Base-by-base conservation (phyloP, 2,329 filamentous ascomycete genomes). In the Scortechinia acanthostroma region DNA sequence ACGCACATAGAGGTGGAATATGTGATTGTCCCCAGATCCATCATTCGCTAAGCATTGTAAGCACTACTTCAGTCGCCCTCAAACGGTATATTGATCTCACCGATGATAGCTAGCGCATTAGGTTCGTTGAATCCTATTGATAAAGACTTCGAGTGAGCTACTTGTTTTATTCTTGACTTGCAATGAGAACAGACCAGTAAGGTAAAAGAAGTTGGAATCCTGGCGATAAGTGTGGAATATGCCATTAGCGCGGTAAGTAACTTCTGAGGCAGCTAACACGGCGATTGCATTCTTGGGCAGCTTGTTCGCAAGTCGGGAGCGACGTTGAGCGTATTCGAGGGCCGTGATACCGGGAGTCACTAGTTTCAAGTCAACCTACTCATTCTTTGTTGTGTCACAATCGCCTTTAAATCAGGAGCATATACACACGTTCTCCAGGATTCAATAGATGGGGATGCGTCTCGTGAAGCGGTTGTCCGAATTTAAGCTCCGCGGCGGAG, bases 201-300 rank as follows among this genome's bases (percentile, higher is more conserved):
- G 59, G 55, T 88, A 88, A 52, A 83, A 76, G 62, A 88, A 88
- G 56, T 88, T 83, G 1, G 84, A 75, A 47, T 88, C 80, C 55
- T 88, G 84, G 56, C 85, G 80, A 54, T 83, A 88, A 50, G 84
- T 77, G 60, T 87, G 82, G 60, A 88, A 88, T 43, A 87, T 84
- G 13, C 81, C 76, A 14, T 80, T 77, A 4, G 83, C 85, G 20
- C 80, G 76, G 54, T 82, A 88, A 54, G 85, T 85, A 43, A 83
- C 63, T 50, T 85, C 76, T 6, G 80, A 72, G 1, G 81, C 77
- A 16, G 79, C 76, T 20, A 88, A 64, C 37, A 88, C 72, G 4
- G 84, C 84, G 48, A 86, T 69, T 21, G 74, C 77, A 57, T 80
- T 74, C 45, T 74, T 70, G 2, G 83, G 80, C 17, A 88, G 71